Conservation (phyloP, 2,329 filamentous ascomycete genomes). For the Anisogramma anomala region DNA sequence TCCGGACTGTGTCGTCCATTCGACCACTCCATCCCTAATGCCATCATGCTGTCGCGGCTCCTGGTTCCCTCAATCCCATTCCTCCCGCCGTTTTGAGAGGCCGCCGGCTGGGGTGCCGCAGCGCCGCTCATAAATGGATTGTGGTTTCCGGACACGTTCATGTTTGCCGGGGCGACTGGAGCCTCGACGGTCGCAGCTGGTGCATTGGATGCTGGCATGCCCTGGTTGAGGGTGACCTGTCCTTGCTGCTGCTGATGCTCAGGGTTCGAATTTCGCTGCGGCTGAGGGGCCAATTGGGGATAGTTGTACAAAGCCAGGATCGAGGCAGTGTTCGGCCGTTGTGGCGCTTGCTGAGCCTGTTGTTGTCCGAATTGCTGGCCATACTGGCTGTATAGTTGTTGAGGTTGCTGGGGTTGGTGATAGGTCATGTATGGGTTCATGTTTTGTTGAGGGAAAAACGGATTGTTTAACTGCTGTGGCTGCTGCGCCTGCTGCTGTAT, state of each 20-base stretch:
- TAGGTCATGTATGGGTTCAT: conserved; percentile 15
- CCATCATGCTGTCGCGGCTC: conserved; percentile 63
- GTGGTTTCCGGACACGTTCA: conserved; percentile 27
- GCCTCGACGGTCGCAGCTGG: conserved; percentile 24
- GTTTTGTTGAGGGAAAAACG: conserved; percentile 15
- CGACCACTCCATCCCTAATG: conserved; percentile 52
- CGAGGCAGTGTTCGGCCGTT: conserved; percentile 55
- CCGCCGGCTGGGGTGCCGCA: conserved; percentile 18
- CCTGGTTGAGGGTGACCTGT: conserved; percentile 5
- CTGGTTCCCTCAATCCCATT: conserved; percentile 28
- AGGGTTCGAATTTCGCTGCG: conserved; percentile 16
- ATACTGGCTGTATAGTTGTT: conserved; percentile 19
- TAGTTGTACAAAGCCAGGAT: conserved; percentile 68
- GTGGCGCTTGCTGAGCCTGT: conserved; percentile 28
- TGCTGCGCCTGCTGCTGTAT: conserved; percentile 16
- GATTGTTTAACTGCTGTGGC: conserved; percentile 16
- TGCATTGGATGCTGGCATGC: conserved; percentile 18
- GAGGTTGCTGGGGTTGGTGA: conserved; percentile 13
- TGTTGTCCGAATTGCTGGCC: conserved; percentile 19
- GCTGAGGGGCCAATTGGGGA: conserved; percentile 37
- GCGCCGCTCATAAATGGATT: conserved; percentile 45
- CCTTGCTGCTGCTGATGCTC: conserved; percentile 21
- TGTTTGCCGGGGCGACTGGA: neutral
- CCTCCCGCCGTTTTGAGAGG: conserved; percentile 14
- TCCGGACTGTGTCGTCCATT: conserved; percentile 69